These are phyloP conservation scores for Trypanosoma boissoni DNA, from an alignment of 208 protist genomes.

Conservation along the genomic window DNA sequence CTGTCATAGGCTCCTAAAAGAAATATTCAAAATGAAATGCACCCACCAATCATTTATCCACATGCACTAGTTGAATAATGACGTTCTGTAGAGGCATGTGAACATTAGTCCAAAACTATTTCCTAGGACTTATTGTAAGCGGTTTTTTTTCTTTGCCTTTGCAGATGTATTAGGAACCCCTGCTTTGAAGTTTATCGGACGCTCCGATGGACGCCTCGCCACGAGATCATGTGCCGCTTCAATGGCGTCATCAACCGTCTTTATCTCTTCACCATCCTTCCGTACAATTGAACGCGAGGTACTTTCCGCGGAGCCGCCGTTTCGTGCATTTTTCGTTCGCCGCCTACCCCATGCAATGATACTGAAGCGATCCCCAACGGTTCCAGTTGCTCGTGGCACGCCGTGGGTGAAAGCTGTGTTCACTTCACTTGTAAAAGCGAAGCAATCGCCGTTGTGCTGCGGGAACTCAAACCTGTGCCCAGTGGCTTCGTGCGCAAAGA, in stretches of 20 bases:
- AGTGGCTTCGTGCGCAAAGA: slow-evolving; percentile 88
- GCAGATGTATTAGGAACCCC: neutral
- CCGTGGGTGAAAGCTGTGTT: slow-evolving; percentile 90
- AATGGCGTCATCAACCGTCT: slow-evolving; percentile 70
- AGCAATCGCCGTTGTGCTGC: slow-evolving; percentile 91
- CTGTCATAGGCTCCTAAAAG: too few relatives aligned
- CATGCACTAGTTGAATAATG: too few relatives aligned
- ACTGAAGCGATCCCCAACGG: slow-evolving; percentile 78
- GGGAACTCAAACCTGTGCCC: slow-evolving; percentile 88
- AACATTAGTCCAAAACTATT: too few relatives aligned
- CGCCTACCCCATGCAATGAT: slow-evolving; percentile 91
- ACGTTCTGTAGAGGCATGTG: too few relatives aligned
- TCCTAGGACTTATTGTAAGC: slow-evolving; percentile 54
- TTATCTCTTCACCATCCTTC: slow-evolving; percentile 23
- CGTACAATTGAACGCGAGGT: slow-evolving; percentile 16
- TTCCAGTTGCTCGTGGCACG: slow-evolving; percentile 71
- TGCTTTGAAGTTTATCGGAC: neutral
- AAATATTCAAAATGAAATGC: too few relatives aligned
- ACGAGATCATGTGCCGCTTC: slow-evolving; percentile 62
- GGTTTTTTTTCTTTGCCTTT: slow-evolving; percentile 65
- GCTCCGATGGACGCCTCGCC: slow-evolving; percentile 8
- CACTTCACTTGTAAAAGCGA: slow-evolving; percentile 89
- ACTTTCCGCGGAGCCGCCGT: slow-evolving; percentile 49
- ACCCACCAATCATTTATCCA: too few relatives aligned
- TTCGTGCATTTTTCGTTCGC: slow-evolving; percentile 69